Conservation (phyloP, 1,284 basidiomycete genomes). For the Trichosporon coremiiforme region DNA sequence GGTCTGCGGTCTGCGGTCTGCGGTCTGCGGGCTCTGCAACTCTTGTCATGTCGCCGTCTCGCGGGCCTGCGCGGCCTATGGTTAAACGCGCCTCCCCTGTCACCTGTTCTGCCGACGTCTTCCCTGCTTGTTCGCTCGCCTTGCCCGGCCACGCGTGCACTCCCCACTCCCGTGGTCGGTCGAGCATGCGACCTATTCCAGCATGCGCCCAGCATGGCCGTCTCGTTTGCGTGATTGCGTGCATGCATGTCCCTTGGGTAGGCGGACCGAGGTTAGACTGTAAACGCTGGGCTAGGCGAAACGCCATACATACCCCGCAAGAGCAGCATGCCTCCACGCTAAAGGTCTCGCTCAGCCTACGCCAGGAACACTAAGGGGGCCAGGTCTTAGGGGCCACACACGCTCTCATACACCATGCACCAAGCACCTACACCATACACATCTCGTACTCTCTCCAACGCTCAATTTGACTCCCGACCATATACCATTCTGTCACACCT, state of each 20-base stretch:
- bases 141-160: not conserved
- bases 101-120: not conserved
- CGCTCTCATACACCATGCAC: not conserved
- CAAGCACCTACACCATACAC: not conserved
- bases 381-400: not conserved
- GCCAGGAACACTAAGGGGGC: not conserved
- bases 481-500: constrained; percentile 11
- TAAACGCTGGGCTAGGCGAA: not conserved
- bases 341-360: not conserved
- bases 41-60: not conserved
- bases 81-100: constrained; percentile 3
- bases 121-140: not conserved
- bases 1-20: too few relatives aligned
- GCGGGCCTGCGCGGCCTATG: not conserved
- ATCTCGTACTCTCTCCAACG: not conserved
- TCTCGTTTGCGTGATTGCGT: too few relatives aligned
- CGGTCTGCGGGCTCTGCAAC: not conserved
- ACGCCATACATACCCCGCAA: not conserved
- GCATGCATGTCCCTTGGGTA: too few relatives aligned
- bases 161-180: not conserved
- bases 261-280: not conserved
- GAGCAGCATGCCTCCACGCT: not conserved
- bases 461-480: constrained; percentile 17
- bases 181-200: not conserved
- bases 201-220: not conserved